Conservation (phyloP, 192 early-diverging fungal species). For the Dimargaris cristalligena region DNA sequence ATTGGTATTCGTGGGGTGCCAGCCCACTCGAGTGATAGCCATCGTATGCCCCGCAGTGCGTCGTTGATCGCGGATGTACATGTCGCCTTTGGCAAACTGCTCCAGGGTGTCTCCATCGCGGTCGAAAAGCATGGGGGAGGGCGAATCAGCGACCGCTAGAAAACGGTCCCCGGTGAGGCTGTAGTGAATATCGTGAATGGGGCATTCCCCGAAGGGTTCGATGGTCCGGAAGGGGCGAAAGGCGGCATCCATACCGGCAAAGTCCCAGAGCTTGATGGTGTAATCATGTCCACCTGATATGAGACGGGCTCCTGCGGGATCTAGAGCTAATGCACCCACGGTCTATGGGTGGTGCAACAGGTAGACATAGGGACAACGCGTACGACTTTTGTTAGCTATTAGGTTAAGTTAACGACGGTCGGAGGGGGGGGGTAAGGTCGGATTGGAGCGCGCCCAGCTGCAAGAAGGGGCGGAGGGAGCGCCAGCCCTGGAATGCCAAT, state of each 20-base stretch:
- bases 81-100: conserved; percentile 79
- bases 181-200: conserved; percentile 68
- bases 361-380: too few species aligned
- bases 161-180: conserved; percentile 56
- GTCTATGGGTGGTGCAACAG: too few species aligned
- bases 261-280: conserved; percentile 81
- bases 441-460: too few species aligned
- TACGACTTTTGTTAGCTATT: too few species aligned
- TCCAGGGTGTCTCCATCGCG: conserved; percentile 54
- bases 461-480: too few species aligned
- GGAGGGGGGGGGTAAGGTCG: too few species aligned
- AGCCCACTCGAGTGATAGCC: conserved; percentile 53
- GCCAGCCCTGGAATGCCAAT: too few species aligned
- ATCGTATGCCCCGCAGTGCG: conserved; percentile 74
- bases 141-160: conserved; percentile 57
- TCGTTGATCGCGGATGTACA: conserved; percentile 78
- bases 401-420: too few species aligned
- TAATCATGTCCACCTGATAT: conserved; percentile 69
- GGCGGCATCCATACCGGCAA: conserved; percentile 66
- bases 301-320: conserved; percentile 62
- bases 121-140: conserved; percentile 59
- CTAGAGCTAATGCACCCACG: conserved; percentile 63
- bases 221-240: conserved; percentile 63
- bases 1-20: conserved; percentile 53
- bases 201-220: conserved; percentile 63